A percentile compares a stretch with the other conserved stretches of the same genome.
phyloP scores from a whole-genome alignment of 805 yeast genomes.

The Lipomyces oligophaga region DNA sequence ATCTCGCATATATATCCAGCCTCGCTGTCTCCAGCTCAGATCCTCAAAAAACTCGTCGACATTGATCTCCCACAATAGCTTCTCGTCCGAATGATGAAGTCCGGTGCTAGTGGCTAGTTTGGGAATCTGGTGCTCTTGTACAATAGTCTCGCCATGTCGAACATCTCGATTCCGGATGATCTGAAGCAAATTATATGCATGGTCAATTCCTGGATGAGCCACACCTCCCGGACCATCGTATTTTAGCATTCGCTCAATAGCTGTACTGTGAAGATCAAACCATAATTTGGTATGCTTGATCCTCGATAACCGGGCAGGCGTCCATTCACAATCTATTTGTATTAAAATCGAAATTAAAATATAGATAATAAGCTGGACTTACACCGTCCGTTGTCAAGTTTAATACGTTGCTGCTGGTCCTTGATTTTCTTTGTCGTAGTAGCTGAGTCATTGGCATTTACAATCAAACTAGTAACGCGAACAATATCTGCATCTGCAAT shows the following conservation, averaged over 20 bases:
- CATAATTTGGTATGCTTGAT: slow-evolving; percentile 20
- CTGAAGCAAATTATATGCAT: slow-evolving; percentile 29
- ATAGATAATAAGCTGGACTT: neutral
- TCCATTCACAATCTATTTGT: slow-evolving; percentile 7
- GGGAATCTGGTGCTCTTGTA: no score
- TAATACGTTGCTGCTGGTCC: neutral
- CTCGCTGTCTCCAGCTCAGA: slow-evolving; percentile 27
- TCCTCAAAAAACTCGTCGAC: slow-evolving; percentile 25
- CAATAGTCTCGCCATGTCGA: no score
- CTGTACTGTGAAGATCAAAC: slow-evolving; percentile 23
- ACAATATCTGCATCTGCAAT: slow-evolving; percentile 22
- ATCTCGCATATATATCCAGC: slow-evolving; percentile 19
- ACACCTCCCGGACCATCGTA: neutral
- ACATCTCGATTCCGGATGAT: slow-evolving; percentile 23
- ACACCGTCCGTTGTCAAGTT: slow-evolving; percentile 1
- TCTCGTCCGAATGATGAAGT: no score
- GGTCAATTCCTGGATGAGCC: slow-evolving; percentile 24
- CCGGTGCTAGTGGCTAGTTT: no score
- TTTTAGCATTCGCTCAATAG: slow-evolving; percentile 8
- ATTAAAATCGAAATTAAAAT: no score
- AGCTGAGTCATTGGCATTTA: slow-evolving; percentile 22
- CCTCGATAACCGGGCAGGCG: slow-evolving; percentile 19
- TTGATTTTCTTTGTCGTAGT: neutral
- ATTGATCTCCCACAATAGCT: slow-evolving; percentile 26
- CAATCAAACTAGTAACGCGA: slow-evolving; percentile 19